Percentiles rank a stretch among this genome's conserved stretches.
These are phyloP conservation scores for Arbutus unedo DNA, from an alignment of 148 eudicot species.

Conservation along the genomic window DNA sequence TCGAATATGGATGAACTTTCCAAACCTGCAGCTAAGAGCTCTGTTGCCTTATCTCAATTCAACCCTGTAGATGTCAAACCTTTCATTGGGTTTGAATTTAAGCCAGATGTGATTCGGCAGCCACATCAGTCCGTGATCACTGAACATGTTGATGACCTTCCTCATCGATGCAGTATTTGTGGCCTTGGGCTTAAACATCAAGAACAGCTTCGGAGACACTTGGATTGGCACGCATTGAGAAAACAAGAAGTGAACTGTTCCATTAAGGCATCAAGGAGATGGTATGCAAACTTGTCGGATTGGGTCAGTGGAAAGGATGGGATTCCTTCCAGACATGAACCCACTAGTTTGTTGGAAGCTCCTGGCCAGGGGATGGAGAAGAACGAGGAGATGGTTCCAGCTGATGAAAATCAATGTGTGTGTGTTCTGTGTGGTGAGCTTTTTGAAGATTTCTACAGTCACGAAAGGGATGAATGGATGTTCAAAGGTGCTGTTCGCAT, in stretches of 20 bases:
- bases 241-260: slow-evolving; percentile 27
- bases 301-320: slow-evolving; percentile 57
- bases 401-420: slow-evolving; percentile 85
- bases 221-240: slow-evolving; percentile 78
- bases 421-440: slow-evolving; percentile 91
- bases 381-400: slow-evolving; percentile 58
- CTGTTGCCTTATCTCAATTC: slow-evolving; percentile 31
- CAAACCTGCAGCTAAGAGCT: slow-evolving; percentile 20
- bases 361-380: slow-evolving; percentile 31
- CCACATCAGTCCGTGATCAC: slow-evolving; percentile 59
- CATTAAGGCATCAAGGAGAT: slow-evolving; percentile 50
- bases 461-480: slow-evolving; percentile 79
- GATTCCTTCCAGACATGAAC: slow-evolving; percentile 20
- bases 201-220: slow-evolving; percentile 66
- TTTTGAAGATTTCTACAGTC: slow-evolving; percentile 76
- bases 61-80: slow-evolving; percentile 31
- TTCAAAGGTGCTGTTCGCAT: slow-evolving; percentile 76
- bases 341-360: slow-evolving; percentile 19
- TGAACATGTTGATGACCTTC: slow-evolving; percentile 57
- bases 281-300: slow-evolving; percentile 57
- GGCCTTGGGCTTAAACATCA: slow-evolving; percentile 64
- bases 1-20: slow-evolving; percentile 30
- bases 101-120: slow-evolving; percentile 64
- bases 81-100: slow-evolving; percentile 76
- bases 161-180: slow-evolving; percentile 65